Conservation (phyloP, 1,284 basidiomycete genomes). For the Veloboletus limbatus region DNA sequence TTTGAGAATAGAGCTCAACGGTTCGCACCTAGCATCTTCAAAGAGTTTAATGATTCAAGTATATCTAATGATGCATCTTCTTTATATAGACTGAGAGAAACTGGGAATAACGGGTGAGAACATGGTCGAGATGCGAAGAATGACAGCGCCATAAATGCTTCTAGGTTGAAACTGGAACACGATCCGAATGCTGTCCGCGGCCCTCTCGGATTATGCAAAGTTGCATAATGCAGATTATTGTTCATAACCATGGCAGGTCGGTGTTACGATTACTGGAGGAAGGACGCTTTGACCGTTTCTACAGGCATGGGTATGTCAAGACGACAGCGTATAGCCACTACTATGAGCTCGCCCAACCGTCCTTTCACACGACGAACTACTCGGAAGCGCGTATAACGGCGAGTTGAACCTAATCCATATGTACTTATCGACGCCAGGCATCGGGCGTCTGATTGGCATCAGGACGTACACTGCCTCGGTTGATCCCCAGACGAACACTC, state of each 20-base stretch:
- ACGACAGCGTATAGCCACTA: slow-evolving; percentile 20
- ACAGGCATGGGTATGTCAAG: slow-evolving; percentile 18
- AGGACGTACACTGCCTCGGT: slow-evolving; percentile 20
- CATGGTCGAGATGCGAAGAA: background rate
- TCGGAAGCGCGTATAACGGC: slow-evolving; percentile 11
- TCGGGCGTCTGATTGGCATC: slow-evolving; percentile 17
- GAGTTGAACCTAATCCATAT: background rate
- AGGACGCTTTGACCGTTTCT: background rate
- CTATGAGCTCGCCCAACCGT: slow-evolving; percentile 15
- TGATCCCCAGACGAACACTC: slow-evolving; percentile 15
- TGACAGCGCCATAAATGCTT: background rate
- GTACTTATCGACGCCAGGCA: slow-evolving; percentile 3
- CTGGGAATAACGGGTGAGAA: slow-evolving; percentile 17
- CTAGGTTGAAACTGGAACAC: slow-evolving; percentile 17
- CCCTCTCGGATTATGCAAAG: slow-evolving; percentile 14
- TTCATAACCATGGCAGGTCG: slow-evolving; percentile 14
- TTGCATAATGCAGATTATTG: slow-evolving; percentile 13
- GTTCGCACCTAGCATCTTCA: background rate
- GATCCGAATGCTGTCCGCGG: slow-evolving; percentile 14
- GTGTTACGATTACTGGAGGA: background rate
- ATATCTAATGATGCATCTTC: too few species aligned
- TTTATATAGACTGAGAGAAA: slow-evolving; percentile 19
- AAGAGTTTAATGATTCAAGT: background rate
- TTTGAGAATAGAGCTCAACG: slow-evolving; percentile 16
- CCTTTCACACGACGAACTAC: slow-evolving; percentile 15